Conservation (phyloP, 345 rosid genomes). For the Diplotaxis tenuifolia region DNA sequence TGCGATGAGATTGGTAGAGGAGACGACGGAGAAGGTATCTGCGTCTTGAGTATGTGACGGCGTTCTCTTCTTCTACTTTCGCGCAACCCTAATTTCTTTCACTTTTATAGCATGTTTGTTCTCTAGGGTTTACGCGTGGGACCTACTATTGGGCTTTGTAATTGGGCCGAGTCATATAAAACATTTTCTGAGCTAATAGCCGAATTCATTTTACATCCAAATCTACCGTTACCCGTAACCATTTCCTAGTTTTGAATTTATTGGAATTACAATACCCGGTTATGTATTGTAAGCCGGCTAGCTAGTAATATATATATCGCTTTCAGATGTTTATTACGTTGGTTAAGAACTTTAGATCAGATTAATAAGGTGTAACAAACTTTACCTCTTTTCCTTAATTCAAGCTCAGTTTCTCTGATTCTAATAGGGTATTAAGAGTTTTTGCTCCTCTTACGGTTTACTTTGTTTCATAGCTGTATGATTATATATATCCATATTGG, state of each 20-base stretch:
- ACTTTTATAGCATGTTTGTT: slow-evolving; percentile 13
- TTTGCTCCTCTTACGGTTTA: too few relatives aligned
- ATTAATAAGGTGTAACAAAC: too few relatives aligned
- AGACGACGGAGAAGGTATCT: slow-evolving; percentile 24
- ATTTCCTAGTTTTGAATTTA: background rate
- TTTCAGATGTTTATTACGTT: too few relatives aligned
- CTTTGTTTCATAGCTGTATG: too few relatives aligned
- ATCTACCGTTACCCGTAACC: background rate
- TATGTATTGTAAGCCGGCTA: too few relatives aligned
- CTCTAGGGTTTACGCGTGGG: slow-evolving; percentile 21
- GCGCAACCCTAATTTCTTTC: slow-evolving; percentile 19
- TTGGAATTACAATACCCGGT: too few relatives aligned
- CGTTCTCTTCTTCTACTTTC: background rate
- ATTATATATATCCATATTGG: too few relatives aligned
- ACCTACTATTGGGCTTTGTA: background rate
- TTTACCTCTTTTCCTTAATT: too few relatives aligned
- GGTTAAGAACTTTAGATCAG: too few relatives aligned
- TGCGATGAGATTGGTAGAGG: slow-evolving; percentile 22
- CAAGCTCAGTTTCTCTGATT: too few relatives aligned
- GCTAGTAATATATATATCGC: too few relatives aligned
- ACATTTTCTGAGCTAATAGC: background rate
- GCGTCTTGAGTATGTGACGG: slow-evolving; percentile 1
- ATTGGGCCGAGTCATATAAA: background rate
- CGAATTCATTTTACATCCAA: background rate
- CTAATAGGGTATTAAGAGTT: too few relatives aligned